Conservation (phyloP, 164 flowering plant species). For the Umbilicus rupestris region DNA sequence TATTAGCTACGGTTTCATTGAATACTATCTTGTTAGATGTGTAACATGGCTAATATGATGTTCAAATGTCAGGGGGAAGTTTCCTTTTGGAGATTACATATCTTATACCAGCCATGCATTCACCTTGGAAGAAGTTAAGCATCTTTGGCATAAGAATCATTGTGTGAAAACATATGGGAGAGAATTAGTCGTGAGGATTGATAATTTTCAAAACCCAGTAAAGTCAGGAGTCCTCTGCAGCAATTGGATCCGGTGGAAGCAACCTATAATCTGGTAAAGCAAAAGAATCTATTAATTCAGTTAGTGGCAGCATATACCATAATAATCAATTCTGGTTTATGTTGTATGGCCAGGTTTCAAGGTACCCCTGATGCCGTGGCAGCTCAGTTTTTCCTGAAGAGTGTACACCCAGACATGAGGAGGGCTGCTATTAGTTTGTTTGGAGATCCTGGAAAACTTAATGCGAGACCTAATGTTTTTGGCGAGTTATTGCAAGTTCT, state of each 20-base stretch:
- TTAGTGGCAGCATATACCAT: background rate
- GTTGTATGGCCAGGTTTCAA: constrained; percentile 54
- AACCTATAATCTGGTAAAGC: constrained; percentile 84
- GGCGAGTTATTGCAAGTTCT: constrained; percentile 86
- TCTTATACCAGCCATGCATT: constrained; percentile 62
- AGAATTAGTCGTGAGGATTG: constrained; percentile 59
- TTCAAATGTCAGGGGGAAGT: constrained; percentile 57
- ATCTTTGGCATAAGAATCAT: constrained; percentile 75
- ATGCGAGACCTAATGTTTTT: constrained; percentile 61
- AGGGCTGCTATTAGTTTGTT: constrained; percentile 54
- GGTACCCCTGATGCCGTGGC: constrained; percentile 86
- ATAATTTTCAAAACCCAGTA: constrained; percentile 80
- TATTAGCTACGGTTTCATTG: background rate
- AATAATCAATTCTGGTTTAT: background rate
- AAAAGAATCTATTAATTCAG: background rate
- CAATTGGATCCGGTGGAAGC: constrained; percentile 79
- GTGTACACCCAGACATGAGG: constrained; percentile 66
- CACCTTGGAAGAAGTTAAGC: constrained; percentile 83
- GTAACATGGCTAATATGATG: constrained; percentile 7
- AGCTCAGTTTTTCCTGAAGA: constrained; percentile 90
- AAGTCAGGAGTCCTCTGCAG: constrained; percentile 77
- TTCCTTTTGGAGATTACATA: constrained; percentile 83
- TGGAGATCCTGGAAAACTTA: constrained; percentile 46
- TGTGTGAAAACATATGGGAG: constrained; percentile 52
- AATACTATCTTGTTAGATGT: background rate